phyloP scores from a whole-genome alignment of 2,329 filamentous ascomycete species.

The Verticillium nonalfalfae region DNA sequence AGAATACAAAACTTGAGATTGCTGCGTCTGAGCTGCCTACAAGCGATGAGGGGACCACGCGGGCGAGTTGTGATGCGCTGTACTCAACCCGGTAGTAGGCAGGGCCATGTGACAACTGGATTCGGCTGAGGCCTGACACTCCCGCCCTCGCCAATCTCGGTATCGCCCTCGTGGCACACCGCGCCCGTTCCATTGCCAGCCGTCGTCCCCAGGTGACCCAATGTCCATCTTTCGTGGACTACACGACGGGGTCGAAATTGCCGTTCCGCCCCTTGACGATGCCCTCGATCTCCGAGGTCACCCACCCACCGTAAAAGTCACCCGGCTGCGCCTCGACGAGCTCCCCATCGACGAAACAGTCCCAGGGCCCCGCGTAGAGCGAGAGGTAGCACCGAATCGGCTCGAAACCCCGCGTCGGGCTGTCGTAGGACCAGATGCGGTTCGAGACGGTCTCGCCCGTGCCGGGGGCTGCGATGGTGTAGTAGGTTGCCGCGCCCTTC shows the following conservation, averaged over 20 bases:
- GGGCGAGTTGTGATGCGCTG: too few relatives aligned
- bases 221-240: too few relatives aligned
- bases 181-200: too few relatives aligned
- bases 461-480: slow-evolving; percentile 35
- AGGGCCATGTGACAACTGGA: neutral
- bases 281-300: slow-evolving; percentile 52
- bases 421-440: slow-evolving; percentile 54
- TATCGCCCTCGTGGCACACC: neutral
- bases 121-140: neutral
- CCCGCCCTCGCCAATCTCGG: neutral
- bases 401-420: slow-evolving; percentile 43
- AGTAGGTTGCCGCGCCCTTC: slow-evolving; percentile 56
- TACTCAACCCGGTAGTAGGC: neutral
- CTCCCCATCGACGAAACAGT: slow-evolving; percentile 57
- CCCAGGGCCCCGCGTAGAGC: slow-evolving; percentile 56
- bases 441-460: slow-evolving; percentile 30
- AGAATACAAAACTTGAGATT: neutral
- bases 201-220: too few relatives aligned
- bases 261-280: slow-evolving; percentile 36
- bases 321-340: slow-evolving; percentile 52
- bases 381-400: slow-evolving; percentile 49
- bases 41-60: neutral
- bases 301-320: slow-evolving; percentile 61
- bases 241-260: slow-evolving; percentile 29
- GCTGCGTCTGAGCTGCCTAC: neutral